Conservation (phyloP, 2,329 filamentous ascomycete genomes). For the Metarhizium humberi region DNA sequence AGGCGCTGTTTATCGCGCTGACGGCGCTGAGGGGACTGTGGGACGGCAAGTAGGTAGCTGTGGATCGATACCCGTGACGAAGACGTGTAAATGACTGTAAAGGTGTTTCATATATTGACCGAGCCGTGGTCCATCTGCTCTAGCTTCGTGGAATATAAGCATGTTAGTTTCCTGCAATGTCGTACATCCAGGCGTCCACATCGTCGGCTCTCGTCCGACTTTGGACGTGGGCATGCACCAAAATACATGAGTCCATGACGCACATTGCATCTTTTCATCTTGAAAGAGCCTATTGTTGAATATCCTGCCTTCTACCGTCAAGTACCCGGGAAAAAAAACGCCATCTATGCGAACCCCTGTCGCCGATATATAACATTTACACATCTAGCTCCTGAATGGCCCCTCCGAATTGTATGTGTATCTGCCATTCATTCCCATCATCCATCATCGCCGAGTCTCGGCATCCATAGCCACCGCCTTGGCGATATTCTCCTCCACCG, state of each 20-base stretch:
- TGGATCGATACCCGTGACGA: slow-evolving; percentile 13
- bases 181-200: too few relatives aligned
- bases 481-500: slow-evolving; percentile 19
- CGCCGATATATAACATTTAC: background rate
- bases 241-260: background rate
- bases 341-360: background rate
- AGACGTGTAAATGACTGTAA: background rate
- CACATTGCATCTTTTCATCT: background rate
- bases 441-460: slow-evolving; percentile 12
- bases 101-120: too few relatives aligned
- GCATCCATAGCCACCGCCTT: slow-evolving; percentile 30
- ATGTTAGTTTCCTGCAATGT: too few relatives aligned
- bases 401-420: background rate
- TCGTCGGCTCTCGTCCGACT: background rate
- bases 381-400: background rate
- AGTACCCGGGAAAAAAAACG: slow-evolving; percentile 3
- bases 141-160: background rate
- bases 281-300: slow-evolving; percentile 17
- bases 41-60: slow-evolving; percentile 20
- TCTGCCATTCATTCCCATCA: background rate
- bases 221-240: background rate
- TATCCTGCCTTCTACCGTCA: slow-evolving; percentile 18
- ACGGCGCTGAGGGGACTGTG: slow-evolving; percentile 55
- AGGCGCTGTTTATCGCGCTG: slow-evolving; percentile 70
- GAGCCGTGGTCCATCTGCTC: background rate